Conservation (phyloP, 2,329 filamentous ascomycete species). For the Colletotrichum sojae region DNA sequence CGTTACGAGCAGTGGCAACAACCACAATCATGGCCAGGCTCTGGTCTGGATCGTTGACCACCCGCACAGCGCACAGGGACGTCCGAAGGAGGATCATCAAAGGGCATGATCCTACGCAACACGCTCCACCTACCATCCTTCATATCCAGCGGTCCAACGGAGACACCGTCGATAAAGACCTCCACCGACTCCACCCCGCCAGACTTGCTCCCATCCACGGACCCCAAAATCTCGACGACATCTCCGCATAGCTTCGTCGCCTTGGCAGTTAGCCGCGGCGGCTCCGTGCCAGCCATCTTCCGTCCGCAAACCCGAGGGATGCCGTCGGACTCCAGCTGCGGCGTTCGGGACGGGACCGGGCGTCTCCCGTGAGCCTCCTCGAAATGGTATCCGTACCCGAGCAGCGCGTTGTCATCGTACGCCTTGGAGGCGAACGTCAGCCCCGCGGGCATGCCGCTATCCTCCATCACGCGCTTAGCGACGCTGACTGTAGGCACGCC, state of each 20-base stretch:
- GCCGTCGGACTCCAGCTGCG: slow-evolving; percentile 1
- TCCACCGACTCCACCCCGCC: slow-evolving; percentile 2
- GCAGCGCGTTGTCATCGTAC: slow-evolving; percentile 46
- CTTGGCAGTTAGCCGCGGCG: not conserved
- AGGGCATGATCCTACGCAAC: not conserved
- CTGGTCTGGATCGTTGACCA: slow-evolving; percentile 9
- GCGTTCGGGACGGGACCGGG: not conserved
- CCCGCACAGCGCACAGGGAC: slow-evolving; percentile 2
- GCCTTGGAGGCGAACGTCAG: slow-evolving; percentile 46
- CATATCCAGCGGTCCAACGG: not conserved
- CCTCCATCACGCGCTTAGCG: slow-evolving; percentile 46
- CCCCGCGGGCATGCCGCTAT: slow-evolving; percentile 45
- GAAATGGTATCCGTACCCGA: slow-evolving; percentile 45
- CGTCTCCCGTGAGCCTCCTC: slow-evolving; percentile 39
- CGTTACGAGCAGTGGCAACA: slow-evolving; percentile 5
- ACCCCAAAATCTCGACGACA: slow-evolving; percentile 1
- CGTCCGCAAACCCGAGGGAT: not conserved
- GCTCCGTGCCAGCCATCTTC: not conserved
- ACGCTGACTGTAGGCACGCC: slow-evolving; percentile 48
- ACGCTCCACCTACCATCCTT: slow-evolving; percentile 2
- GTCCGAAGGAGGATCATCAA: not conserved
- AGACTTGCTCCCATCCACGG: not conserved
- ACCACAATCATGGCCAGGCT: slow-evolving; percentile 20
- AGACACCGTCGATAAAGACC: slow-evolving; percentile 17
- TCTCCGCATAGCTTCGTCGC: not conserved